Evolutionary conservation across 2,329 filamentous ascomycete genomes (phyloP), one percentile per base, ranked within the genome.

Genomic region (Trichoderma sp.): DNA sequence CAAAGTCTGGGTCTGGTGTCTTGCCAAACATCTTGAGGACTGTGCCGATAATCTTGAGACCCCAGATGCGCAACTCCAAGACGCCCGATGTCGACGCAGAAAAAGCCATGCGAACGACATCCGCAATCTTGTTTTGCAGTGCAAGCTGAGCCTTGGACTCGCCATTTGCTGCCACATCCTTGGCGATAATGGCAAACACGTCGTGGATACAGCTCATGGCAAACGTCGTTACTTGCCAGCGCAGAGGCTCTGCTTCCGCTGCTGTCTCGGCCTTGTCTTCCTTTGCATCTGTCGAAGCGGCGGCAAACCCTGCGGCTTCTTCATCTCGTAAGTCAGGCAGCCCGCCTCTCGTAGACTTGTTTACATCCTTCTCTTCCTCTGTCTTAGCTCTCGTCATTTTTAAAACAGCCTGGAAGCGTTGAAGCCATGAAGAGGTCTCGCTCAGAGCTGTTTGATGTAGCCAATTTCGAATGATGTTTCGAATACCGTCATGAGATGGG

Each of bases 21-120:
- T 94, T 95, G 68, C 96, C 96, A 83, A 99, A 99, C 86, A 98
- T 94, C 85, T 95, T 97, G 65, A 99, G 85, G 11, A 98, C 90
- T 71, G 95, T 93, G 73, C 97, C 95, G 70, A 99, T 94, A 69
- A 99, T 97, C 80, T 95, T 95, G 74, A 99, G 83, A 30, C 96
- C 96, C 85, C 94, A 94, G 50, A 99, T 91, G 30, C 96, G 89
- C 72, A 99, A 87, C 77, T 97, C 93, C 28, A 97, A 88, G 0
- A 99, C 95, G 75, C 93, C 93, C 2, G 95, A 95, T 0, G 96
- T 99, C 1, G 95, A 98, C 0, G 96, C 96, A 12, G 96, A 98
- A 81, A 99, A 99, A 0, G 96, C 95, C 87, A 98, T 97, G 65
- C 94, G 91, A 71, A 99, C 94, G 28, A 99, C 93, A 80, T 99